Evolutionary conservation across 1,139 yeast genomes (phyloP).

Genomic region (Yamadazyma aaseri): DNA sequence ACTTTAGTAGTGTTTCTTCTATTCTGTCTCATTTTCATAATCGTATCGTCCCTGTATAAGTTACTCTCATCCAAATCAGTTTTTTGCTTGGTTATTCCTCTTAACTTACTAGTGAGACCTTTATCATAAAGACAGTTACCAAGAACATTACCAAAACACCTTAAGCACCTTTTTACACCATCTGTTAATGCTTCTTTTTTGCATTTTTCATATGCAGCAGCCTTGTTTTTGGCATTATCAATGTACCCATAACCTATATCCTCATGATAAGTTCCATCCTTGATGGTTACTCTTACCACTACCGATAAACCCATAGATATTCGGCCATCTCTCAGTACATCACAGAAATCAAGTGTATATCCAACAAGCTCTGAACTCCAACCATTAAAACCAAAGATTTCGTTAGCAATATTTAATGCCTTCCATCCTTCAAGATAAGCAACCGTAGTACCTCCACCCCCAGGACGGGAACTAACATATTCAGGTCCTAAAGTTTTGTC

Average conservation of each 20-base stretch:
- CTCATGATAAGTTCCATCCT: slow-evolving; percentile 76
- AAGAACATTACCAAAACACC: slow-evolving; percentile 77
- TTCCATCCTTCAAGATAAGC: slow-evolving; percentile 82
- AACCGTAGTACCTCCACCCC: slow-evolving; percentile 67
- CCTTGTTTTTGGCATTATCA: slow-evolving; percentile 68
- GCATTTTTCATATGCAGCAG: slow-evolving; percentile 78
- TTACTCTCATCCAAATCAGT: slow-evolving; percentile 51
- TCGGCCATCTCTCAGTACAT: slow-evolving; percentile 53
- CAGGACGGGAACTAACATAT: slow-evolving; percentile 77
- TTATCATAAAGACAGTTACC: slow-evolving; percentile 81
- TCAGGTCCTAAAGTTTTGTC: slow-evolving; percentile 85
- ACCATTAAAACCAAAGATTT: slow-evolving; percentile 78
- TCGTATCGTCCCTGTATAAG: slow-evolving; percentile 39
- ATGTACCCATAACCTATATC: slow-evolving; percentile 81
- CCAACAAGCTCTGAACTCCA: slow-evolving; percentile 72
- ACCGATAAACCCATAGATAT: slow-evolving; percentile 67
- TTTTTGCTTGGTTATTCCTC: slow-evolving; percentile 51
- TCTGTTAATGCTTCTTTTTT: slow-evolving; percentile 82
- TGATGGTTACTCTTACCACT: slow-evolving; percentile 66
- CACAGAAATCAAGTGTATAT: slow-evolving; percentile 69
- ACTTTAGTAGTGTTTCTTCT: slow-evolving; percentile 12
- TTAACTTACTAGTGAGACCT: slow-evolving; percentile 57
- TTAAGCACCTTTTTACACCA: slow-evolving; percentile 70
- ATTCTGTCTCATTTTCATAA: slow-evolving; percentile 30
- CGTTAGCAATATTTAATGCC: slow-evolving; percentile 74